phyloP scores from a whole-genome alignment of 192 early-diverging fungal species.

The Geranomyces michiganensis region DNA sequence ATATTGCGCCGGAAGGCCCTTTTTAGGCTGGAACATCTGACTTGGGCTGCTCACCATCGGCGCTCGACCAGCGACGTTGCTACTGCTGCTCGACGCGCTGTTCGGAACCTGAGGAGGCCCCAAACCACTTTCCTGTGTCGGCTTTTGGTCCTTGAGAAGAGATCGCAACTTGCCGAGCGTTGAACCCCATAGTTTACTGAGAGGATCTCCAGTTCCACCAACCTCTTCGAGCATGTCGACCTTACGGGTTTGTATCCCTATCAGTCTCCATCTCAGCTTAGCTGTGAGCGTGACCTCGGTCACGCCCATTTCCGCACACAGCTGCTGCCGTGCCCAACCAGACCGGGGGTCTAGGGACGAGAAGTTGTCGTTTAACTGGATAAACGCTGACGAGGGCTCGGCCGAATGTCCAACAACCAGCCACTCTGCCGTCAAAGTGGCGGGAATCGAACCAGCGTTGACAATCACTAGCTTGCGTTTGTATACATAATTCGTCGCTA shows the following conservation, averaged over 20 bases:
- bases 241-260: slow-evolving; percentile 45
- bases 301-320: slow-evolving; percentile 46
- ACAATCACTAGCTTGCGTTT: slow-evolving; percentile 50
- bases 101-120: background rate
- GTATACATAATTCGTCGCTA: slow-evolving; percentile 60
- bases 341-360: slow-evolving; percentile 56
- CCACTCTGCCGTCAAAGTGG: slow-evolving; percentile 56
- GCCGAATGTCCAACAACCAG: slow-evolving; percentile 57
- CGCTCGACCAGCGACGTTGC: slow-evolving; percentile 6
- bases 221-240: slow-evolving; percentile 30
- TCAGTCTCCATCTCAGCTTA: slow-evolving; percentile 38
- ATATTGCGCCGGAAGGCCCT: slow-evolving; percentile 38
- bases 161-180: slow-evolving; percentile 26
- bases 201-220: slow-evolving; percentile 7
- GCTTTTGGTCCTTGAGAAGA: background rate
- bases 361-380: slow-evolving; percentile 54
- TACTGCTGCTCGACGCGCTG: slow-evolving; percentile 17
- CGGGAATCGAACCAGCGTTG: slow-evolving; percentile 63
- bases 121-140: background rate
- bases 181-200: slow-evolving; percentile 35
- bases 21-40: slow-evolving; percentile 25
- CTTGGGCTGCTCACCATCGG: slow-evolving; percentile 10
- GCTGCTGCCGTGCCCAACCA: slow-evolving; percentile 53
- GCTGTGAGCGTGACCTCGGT: slow-evolving; percentile 40
- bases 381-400: slow-evolving; percentile 37